Percentiles rank a stretch among this genome's conserved stretches.
Conservation (phyloP, 768 basidiomycete species). For the Lactifluus piperatus region DNA sequence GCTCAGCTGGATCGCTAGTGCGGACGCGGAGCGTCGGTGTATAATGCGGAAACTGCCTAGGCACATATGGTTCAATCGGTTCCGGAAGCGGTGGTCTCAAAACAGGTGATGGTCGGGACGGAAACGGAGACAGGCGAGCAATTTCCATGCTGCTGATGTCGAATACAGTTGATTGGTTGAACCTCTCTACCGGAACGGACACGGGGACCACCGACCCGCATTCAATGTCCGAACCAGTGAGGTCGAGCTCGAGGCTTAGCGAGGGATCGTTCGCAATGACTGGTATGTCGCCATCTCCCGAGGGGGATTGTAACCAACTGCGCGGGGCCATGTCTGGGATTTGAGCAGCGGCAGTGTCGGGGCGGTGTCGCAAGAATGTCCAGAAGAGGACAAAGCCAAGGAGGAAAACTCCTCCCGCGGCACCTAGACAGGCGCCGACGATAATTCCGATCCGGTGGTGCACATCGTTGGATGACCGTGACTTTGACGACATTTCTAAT, state of each 20-base stretch:
- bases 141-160: slow-evolving; percentile 12
- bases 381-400: slow-evolving; percentile 7
- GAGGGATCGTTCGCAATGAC: slow-evolving; percentile 1
- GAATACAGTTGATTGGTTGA: neutral
- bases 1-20: neutral
- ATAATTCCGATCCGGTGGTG: neutral
- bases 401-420: neutral
- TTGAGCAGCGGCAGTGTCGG: neutral
- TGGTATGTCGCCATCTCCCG: neutral
- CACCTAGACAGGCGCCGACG: neutral
- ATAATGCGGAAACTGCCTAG: neutral
- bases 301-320: neutral
- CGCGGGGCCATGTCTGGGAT: neutral
- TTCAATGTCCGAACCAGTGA: neutral
- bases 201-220: neutral
- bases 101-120: neutral
- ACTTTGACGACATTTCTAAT: neutral
- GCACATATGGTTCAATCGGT: slow-evolving; percentile 7
- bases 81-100: neutral
- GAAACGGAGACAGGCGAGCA: neutral
- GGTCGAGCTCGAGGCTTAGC: slow-evolving; percentile 11
- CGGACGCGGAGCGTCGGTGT: neutral
- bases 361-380: slow-evolving; percentile 1
- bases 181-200: neutral
- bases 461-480: neutral